Conservation (phyloP, 768 basidiomycete species). For the Suillus americanus region DNA sequence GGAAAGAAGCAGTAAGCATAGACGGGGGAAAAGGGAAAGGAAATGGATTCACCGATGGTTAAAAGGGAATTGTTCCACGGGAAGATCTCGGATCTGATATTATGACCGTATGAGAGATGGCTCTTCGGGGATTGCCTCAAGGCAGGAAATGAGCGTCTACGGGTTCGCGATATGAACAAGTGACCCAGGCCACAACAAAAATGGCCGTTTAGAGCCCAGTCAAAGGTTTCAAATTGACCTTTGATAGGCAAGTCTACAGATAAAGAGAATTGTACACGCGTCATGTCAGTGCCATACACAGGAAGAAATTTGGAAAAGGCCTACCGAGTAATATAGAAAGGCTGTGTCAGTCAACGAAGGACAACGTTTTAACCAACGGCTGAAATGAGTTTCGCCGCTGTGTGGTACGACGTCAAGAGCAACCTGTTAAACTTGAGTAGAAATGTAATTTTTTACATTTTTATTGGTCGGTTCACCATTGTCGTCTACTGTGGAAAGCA, state of each 20-base stretch:
- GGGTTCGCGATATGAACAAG: conserved; percentile 1
- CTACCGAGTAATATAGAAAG: neutral
- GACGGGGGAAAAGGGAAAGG: conserved; percentile 9
- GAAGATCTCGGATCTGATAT: conserved; percentile 11
- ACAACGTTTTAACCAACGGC: neutral
- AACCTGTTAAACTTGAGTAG: neutral
- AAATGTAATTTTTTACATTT: neutral
- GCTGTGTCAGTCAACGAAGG: neutral
- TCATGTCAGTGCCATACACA: conserved; percentile 6
- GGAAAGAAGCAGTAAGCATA: conserved; percentile 27
- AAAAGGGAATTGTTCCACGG: conserved; percentile 15
- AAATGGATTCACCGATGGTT: conserved; percentile 12
- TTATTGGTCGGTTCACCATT: neutral
- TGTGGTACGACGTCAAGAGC: neutral
- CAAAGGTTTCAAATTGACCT: conserved; percentile 1
- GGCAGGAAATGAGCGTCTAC: conserved; percentile 20
- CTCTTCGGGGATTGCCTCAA: conserved; percentile 20
- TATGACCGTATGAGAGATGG: conserved; percentile 5
- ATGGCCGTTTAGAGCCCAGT: neutral
- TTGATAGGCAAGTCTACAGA: conserved; percentile 9
- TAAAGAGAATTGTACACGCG: conserved; percentile 2
- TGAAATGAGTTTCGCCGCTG: neutral
- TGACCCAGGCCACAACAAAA: conserved; percentile 1
- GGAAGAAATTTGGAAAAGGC: neutral
- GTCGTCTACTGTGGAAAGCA: neutral